phyloP scores from a whole-genome alignment of 192 early-diverging fungal species.

The Funneliformis mosseae region DNA sequence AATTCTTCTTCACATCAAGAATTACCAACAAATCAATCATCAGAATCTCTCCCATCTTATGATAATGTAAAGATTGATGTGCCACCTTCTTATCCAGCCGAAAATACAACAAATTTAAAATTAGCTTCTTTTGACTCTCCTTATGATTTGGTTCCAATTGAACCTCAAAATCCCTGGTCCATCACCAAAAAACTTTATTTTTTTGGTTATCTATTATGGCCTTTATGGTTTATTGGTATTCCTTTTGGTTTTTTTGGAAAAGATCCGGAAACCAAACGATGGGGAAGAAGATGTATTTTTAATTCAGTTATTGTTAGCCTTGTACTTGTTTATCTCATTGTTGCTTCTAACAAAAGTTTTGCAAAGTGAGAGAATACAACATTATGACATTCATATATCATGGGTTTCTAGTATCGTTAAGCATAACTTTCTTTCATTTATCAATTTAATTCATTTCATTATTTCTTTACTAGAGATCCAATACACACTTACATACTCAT shows the following conservation, averaged over 20 bases:
- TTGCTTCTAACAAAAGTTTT: not conserved
- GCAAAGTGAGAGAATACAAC: not conserved
- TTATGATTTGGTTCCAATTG: not conserved
- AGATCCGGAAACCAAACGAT: conserved; percentile 8
- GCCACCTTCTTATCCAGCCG: conserved; percentile 9
- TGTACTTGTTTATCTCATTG: not conserved
- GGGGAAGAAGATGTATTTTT: conserved; percentile 10
- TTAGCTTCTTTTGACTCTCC: not conserved
- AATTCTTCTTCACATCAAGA: not conserved
- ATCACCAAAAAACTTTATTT: conserved; percentile 19
- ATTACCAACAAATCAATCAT: not conserved
- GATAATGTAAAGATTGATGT: not conserved
- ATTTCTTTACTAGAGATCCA: not conserved
- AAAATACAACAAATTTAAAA: no score
- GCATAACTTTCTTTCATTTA: no score
- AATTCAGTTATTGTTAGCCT: not conserved
- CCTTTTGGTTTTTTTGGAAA: not conserved
- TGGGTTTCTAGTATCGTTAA: not conserved
- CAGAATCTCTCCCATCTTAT: not conserved
- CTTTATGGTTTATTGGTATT: conserved; percentile 12
- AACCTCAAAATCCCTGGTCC: conserved; percentile 12
- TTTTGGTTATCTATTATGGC: conserved; percentile 22
- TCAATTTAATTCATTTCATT: not conserved
- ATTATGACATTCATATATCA: not conserved
- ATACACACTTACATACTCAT: not conserved